Evolutionary conservation across 306 rosid species (phyloP).

Genomic region (Glycyrrhiza uralensis): DNA sequence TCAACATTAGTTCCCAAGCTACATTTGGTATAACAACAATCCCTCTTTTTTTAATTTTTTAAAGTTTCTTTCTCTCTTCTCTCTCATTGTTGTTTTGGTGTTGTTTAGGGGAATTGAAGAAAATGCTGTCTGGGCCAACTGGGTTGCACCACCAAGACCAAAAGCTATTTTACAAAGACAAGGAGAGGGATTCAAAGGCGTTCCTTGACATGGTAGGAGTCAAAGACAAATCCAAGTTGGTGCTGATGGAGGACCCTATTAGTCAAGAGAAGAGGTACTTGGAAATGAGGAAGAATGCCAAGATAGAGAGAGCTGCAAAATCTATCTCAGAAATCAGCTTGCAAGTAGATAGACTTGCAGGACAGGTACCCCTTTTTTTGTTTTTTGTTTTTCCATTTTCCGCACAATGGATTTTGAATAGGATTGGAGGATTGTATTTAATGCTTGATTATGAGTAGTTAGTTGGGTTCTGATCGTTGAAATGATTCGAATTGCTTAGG

Average conservation of each 20-base stretch:
- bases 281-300: conserved; percentile 71
- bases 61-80: background rate
- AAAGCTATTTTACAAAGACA: conserved; percentile 73
- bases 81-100: background rate
- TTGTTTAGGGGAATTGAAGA: conserved; percentile 81
- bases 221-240: conserved; percentile 74
- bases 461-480: conserved; percentile 22
- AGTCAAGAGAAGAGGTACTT: conserved; percentile 75
- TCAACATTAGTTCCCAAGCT: conserved; percentile 73
- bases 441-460: conserved; percentile 12
- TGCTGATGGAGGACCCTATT: conserved; percentile 72
- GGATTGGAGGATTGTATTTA: background rate
- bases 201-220: conserved; percentile 82
- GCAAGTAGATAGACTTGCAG: conserved; percentile 81
- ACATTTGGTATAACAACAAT: conserved; percentile 54
- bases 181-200: conserved; percentile 84
- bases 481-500: conserved; percentile 40
- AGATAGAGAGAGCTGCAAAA: conserved; percentile 76
- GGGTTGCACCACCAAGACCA: conserved; percentile 89
- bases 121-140: conserved; percentile 72
- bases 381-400: background rate
- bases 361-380: conserved; percentile 41
- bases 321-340: conserved; percentile 76
- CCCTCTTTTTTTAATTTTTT: background rate
- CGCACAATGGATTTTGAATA: background rate